phyloP scores from a whole-genome alignment of 768 basidiomycete species.

The Strobilomyces echinocephalus region DNA sequence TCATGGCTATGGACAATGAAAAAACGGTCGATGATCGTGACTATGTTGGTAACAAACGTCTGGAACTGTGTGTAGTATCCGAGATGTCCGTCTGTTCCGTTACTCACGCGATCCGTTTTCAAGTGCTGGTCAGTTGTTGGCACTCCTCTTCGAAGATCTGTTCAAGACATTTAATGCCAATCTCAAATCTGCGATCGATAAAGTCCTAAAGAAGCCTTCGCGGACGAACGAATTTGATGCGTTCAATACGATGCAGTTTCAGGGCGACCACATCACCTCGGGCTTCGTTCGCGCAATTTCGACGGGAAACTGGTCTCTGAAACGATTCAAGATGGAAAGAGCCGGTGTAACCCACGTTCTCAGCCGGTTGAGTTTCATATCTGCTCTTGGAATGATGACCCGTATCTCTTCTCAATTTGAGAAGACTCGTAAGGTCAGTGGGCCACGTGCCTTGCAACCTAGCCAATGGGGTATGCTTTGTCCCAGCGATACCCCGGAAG shows the following conservation, averaged over 20 bases:
- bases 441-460: slow-evolving; percentile 93
- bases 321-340: slow-evolving; percentile 99
- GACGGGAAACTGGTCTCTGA: slow-evolving; percentile 98
- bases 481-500: slow-evolving; percentile 98
- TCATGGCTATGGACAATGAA: slow-evolving; percentile 95
- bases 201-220: slow-evolving; percentile 93
- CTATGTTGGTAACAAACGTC: slow-evolving; percentile 97
- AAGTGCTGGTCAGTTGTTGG: slow-evolving; percentile 93
- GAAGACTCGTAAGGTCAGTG: slow-evolving; percentile 98
- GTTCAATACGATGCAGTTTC: slow-evolving; percentile 89
- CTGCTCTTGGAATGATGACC: slow-evolving; percentile 99
- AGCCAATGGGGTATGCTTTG: slow-evolving; percentile 99
- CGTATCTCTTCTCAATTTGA: slow-evolving; percentile 98
- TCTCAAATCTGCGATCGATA: slow-evolving; percentile 92
- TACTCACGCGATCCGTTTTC: slow-evolving; percentile 27
- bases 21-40: slow-evolving; percentile 98
- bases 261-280: slow-evolving; percentile 92
- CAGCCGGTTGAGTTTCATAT: slow-evolving; percentile 91
- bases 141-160: slow-evolving; percentile 93
- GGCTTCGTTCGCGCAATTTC: slow-evolving; percentile 97
- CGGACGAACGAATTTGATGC: slow-evolving; percentile 94
- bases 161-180: slow-evolving; percentile 99
- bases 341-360: slow-evolving; percentile 98
- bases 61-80: slow-evolving; percentile 75
- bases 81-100: slow-evolving; percentile 1